Conservation (phyloP, 202 grass and related monocot genomes). For the Panicum virgatum region DNA sequence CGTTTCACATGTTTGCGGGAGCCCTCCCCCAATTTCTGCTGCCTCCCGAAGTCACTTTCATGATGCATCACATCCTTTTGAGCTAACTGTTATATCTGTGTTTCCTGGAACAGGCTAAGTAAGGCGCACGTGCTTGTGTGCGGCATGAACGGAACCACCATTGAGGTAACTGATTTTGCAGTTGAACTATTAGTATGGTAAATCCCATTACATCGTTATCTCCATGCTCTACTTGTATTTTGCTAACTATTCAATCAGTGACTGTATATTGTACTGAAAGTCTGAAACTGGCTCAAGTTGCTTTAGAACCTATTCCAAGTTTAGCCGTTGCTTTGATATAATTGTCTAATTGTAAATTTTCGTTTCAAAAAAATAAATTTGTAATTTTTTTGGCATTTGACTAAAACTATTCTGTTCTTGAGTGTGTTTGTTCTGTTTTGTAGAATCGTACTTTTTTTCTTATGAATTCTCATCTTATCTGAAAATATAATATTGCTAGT, state of each 20-base stretch:
- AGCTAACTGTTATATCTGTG: not conserved
- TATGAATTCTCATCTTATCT: not conserved
- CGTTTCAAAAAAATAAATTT: not conserved
- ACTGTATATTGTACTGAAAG: not conserved
- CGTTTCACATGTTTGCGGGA: not conserved
- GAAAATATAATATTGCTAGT: not conserved
- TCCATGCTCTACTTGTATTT: not conserved
- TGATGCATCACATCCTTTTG: not conserved
- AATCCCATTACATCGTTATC: not conserved
- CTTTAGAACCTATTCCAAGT: not conserved
- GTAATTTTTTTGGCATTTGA: not conserved
- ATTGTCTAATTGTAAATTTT: not conserved
- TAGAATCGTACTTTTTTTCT: not conserved
- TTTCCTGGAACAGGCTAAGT: constrained; percentile 68
- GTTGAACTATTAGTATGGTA: not conserved
- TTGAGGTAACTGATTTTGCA: constrained; percentile 47
- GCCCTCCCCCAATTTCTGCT: not conserved
- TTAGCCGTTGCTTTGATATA: not conserved
- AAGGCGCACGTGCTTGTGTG: constrained; percentile 85
- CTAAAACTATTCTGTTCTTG: not conserved
- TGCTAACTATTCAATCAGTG: not conserved
- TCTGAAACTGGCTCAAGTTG: not conserved
- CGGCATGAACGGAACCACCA: constrained; percentile 76
- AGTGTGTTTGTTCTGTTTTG: not conserved
- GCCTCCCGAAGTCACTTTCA: not conserved